Conservation (phyloP, 176 grass and related monocot genomes). For the Thinopyrum elongatum region DNA sequence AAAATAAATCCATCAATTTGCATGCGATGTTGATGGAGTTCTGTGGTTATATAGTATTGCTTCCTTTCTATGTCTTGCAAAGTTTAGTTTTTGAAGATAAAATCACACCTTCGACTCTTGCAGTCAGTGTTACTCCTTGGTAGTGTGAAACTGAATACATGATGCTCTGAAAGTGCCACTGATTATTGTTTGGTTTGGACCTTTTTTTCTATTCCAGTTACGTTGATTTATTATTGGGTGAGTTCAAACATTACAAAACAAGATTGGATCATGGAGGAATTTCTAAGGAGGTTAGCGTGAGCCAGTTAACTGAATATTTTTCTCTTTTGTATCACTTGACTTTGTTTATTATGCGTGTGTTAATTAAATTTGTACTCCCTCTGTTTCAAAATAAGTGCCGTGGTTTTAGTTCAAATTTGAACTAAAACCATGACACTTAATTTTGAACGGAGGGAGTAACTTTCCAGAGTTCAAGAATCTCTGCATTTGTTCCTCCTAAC, state of each 20-base stretch:
- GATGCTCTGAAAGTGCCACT: not conserved
- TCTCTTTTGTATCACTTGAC: slow-evolving; percentile 18
- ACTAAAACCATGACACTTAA: too few species aligned
- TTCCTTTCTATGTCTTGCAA: slow-evolving; percentile 12
- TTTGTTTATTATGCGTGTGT: slow-evolving; percentile 1
- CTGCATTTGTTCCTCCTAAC: not conserved
- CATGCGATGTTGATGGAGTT: not conserved
- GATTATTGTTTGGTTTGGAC: slow-evolving; percentile 14
- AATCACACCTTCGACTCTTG: not conserved
- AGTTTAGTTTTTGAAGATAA: not conserved
- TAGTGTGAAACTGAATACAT: slow-evolving; percentile 9
- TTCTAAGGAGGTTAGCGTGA: slow-evolving; percentile 72
- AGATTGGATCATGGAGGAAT: slow-evolving; percentile 91
- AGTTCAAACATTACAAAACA: slow-evolving; percentile 99
- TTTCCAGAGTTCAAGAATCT: not conserved
- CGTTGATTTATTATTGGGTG: slow-evolving; percentile 93
- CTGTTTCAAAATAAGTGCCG: too few species aligned
- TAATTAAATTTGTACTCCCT: not conserved
- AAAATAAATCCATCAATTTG: slow-evolving; percentile 25
- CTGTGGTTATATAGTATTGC: not conserved
- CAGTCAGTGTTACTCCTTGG: slow-evolving; percentile 1
- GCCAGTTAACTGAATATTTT: not conserved
- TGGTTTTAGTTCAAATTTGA: too few species aligned
- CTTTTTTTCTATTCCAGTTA: slow-evolving; percentile 59
- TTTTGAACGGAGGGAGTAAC: not conserved